phyloP scores from a whole-genome alignment of 2,329 filamentous ascomycete species.

The Pleoardoris graminearum region DNA sequence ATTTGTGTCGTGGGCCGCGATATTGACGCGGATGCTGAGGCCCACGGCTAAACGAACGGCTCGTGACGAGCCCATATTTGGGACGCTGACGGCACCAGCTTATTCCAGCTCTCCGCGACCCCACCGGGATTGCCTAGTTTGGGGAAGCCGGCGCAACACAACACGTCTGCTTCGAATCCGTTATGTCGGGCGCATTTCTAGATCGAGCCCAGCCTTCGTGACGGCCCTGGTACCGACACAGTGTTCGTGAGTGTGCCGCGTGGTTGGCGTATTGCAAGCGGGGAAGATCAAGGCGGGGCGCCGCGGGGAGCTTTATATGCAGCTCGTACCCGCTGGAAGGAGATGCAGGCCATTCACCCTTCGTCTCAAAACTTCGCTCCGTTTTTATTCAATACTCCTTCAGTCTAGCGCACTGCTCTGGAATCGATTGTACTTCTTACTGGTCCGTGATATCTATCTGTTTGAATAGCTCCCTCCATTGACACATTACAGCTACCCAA shows the following conservation, averaged over 20 bases:
- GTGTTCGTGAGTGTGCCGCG: background rate
- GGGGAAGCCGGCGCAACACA: conserved; percentile 27
- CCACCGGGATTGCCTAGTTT: conserved; percentile 21
- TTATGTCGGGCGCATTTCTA: too few species aligned
- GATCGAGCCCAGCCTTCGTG: too few species aligned
- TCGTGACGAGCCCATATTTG: conserved; percentile 15
- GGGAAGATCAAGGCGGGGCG: conserved; percentile 27
- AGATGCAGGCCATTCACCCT: conserved; percentile 4
- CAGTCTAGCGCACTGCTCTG: background rate
- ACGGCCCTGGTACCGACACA: too few species aligned
- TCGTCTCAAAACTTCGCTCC: background rate
- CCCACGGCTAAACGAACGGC: background rate
- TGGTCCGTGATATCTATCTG: background rate
- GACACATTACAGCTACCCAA: conserved; percentile 5
- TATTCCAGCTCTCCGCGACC: background rate
- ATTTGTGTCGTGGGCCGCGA: background rate
- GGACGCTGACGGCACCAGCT: conserved; percentile 21
- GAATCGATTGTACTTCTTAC: background rate
- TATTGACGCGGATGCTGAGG: conserved; percentile 9
- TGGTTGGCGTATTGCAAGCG: background rate
- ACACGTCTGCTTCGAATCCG: background rate
- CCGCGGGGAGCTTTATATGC: conserved; percentile 31
- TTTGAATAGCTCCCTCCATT: background rate
- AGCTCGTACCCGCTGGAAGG: conserved; percentile 14
- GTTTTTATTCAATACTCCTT: background rate